Evolutionary conservation across 345 rosid species (phyloP), one percentile per base, ranked within the genome.

Genomic region (Syzygium grande): DNA sequence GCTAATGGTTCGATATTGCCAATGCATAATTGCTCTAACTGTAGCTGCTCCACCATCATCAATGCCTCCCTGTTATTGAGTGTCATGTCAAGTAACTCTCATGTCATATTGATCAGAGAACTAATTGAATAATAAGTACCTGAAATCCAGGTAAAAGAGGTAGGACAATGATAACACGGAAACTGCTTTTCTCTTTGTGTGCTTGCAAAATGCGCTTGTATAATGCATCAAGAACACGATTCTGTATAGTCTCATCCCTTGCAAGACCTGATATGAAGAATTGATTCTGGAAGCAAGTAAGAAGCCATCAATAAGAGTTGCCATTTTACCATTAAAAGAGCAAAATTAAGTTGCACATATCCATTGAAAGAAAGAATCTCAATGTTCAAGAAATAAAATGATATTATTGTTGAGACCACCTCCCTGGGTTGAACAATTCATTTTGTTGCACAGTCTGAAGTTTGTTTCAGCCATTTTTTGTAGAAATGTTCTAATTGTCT

Each of bases 111-210:
- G 11, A 34, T 73, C 22, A 84, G 59, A 73, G 53, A 51, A 78
- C 51, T 16, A 86, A 30, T 84, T 46, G 15, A 53, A 56, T 58
- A 25, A 52, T 41, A 68, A 30, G 34, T 87, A 97, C 99, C 98
- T 97, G 99, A 93, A 97, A 97, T 78, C 99, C 99, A 86, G 99
- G 98, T 86, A 94, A 88, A 88, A 97, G 98, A 3, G 99, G 99
- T 88, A 96, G 85, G 91, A 96, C 95, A 86, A 97, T 56, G 88
- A 97, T 93, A 27, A 94, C 97, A 56, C 98, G 92, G 86, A 97
- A 96, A 87, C 93, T 89, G 78, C 91, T 93, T 41, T 92, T 86
- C 89, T 95, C 98, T 87, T 95, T 92, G 87, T 97, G 92, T 58
- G 99, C 99, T 90, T 49, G 92, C 73, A 94, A 8, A 88, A 97